A percentile compares a stretch with the other conserved stretches of the same genome.
Evolutionary conservation across 2,329 filamentous ascomycete genomes (phyloP).

Genomic region (Dactylonectria macrodidyma): DNA sequence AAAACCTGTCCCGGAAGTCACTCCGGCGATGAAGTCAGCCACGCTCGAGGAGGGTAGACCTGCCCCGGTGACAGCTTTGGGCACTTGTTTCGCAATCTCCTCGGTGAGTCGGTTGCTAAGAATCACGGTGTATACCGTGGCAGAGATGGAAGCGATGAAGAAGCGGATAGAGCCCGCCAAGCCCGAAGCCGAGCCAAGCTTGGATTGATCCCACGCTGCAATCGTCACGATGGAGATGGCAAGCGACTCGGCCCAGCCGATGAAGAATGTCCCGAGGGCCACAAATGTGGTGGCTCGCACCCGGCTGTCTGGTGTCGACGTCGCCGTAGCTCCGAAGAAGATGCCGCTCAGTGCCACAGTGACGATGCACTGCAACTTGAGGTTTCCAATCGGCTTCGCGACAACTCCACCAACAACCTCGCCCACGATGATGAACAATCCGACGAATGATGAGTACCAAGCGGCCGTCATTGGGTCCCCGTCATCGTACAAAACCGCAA

Average conservation of each 20-base stretch:
- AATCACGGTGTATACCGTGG: constrained; percentile 53
- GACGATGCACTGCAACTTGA: constrained; percentile 53
- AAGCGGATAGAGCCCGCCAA: constrained; percentile 56
- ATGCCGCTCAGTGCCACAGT: constrained; percentile 47
- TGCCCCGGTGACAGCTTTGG: constrained; percentile 52
- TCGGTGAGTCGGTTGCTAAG: constrained; percentile 51
- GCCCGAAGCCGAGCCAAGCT: constrained; percentile 54
- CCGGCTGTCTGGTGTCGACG: constrained; percentile 47
- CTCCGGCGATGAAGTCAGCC: constrained; percentile 51
- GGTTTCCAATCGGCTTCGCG: constrained; percentile 47
- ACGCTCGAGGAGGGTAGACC: constrained; percentile 55
- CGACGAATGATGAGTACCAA: constrained; percentile 48
- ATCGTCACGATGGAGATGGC: constrained; percentile 54
- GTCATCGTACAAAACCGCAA: constrained; percentile 51
- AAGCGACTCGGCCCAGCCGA: constrained; percentile 54
- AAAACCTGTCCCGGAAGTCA: constrained; percentile 48
- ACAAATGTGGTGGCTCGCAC: constrained; percentile 48
- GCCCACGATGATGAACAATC: constrained; percentile 48
- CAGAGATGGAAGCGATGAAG: constrained; percentile 51
- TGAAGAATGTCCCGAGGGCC: constrained; percentile 51
- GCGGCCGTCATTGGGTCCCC: constrained; percentile 41
- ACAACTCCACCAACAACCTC: constrained; percentile 46
- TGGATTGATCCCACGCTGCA: constrained; percentile 51
- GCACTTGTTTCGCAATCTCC: constrained; percentile 50
- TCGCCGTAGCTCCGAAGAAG: constrained; percentile 50